Conservation (phyloP, 2,329 filamentous ascomycete genomes). For the Lojkania enalia region DNA sequence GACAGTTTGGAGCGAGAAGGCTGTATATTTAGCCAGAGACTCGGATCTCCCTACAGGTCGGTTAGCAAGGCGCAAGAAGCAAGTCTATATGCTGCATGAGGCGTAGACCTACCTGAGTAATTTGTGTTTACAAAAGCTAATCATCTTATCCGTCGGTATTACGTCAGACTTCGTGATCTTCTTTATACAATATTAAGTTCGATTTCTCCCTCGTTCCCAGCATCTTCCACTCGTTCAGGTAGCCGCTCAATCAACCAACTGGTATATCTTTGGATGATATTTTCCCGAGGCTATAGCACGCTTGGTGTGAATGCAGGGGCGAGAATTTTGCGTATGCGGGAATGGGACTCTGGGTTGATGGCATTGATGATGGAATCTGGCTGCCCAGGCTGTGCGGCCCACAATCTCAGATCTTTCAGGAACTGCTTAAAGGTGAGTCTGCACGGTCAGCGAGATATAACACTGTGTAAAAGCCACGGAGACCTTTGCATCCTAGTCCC, state of each 20-base stretch:
- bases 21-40: no score
- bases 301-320: constrained; percentile 4
- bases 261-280: neutral
- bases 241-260: constrained; percentile 4
- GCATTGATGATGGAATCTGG: constrained; percentile 1
- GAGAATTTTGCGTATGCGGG: constrained; percentile 3
- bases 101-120: no score
- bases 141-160: no score
- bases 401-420: neutral
- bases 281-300: constrained; percentile 1
- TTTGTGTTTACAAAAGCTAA: no score
- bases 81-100: no score
- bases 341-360: constrained; percentile 1
- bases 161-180: no score
- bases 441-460: neutral
- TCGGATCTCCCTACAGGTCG: no score
- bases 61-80: no score
- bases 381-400: neutral
- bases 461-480: neutral
- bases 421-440: neutral
- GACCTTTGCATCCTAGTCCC: neutral
- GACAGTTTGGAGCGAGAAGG: no score
- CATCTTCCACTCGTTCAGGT: constrained; percentile 8
- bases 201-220: no score
- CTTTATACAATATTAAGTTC: no score